Base-by-base conservation (phyloP, 2,329 filamentous ascomycete genomes). In the Fusarium chaquense region DNA sequence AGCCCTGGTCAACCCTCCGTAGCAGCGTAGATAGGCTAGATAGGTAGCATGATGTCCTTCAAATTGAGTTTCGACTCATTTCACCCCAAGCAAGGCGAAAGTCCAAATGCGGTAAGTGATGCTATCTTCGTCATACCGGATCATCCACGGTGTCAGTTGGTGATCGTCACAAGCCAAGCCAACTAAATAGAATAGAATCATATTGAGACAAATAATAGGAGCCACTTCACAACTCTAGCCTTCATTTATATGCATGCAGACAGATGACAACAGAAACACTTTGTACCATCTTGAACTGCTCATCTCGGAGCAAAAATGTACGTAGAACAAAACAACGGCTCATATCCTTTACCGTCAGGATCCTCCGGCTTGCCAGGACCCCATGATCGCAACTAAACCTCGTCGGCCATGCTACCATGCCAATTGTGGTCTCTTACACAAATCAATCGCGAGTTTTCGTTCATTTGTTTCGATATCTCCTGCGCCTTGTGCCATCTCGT, bases 31-130 rank as follows among this genome's bases (percentile, higher is more conserved):
- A 20, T 12, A 35, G 33, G 18, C 20, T 20, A 20, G 20, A 20
- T 12, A 35, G 33, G 18, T 40, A 33, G 15, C 13, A 33, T 33
- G 13, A 20, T 28, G 52, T 47, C n/a, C 20, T 38, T 20, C 30
- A 30, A 22, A 7, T 35, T 44, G 26, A 41, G 13, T 62, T 72
- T 73, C 69, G 71, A 73, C 71, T 73, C 71, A 73, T 73, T 41
- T 46, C 53, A 58, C 55, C 45, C 70, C 55, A 38, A 49, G 70
- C 55, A 38, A 55, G 33, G 33, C 49, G 20, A 18, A 51, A 40
- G 46, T 52, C 62, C 71, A 57, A 65, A 72, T 63, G 44, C 47
- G 66, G 71, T 43, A 73, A 65, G 54, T 65, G 55, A 61, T 51
- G 30, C 20, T 35, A 52, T 43, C 30, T 55, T 46, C 22, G 41